Conservation (phyloP, 1,284 basidiomycete species). For the Microbotryum saponariae region DNA sequence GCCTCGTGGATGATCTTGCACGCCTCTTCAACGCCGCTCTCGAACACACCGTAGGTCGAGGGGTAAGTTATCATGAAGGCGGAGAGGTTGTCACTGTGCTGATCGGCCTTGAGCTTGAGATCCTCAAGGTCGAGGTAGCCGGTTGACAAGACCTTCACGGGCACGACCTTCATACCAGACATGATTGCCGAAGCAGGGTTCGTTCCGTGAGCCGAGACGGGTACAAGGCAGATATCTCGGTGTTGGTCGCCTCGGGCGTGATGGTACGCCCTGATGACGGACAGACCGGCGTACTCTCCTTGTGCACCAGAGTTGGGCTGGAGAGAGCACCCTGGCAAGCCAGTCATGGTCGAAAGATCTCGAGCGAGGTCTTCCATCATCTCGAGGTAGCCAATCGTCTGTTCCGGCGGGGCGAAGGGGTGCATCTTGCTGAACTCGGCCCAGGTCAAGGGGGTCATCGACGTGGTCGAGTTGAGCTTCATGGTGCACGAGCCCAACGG, state of each 20-base stretch:
- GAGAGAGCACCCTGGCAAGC: constrained; percentile 86
- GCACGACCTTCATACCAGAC: constrained; percentile 92
- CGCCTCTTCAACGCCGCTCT: constrained; percentile 73
- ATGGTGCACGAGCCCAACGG: constrained; percentile 67
- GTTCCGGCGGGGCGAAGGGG: constrained; percentile 84
- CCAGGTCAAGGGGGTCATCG: constrained; percentile 93
- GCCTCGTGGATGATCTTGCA: constrained; percentile 89
- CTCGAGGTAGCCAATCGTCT: constrained; percentile 77
- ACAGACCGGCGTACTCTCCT: constrained; percentile 90
- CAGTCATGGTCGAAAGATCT: constrained; percentile 88
- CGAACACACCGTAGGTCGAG: constrained; percentile 95
- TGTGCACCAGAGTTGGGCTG: constrained; percentile 97
- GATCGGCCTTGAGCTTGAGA: constrained; percentile 75
- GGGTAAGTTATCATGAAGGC: constrained; percentile 79
- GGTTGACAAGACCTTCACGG: constrained; percentile 78
- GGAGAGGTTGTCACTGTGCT: constrained; percentile 83
- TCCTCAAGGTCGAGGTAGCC: constrained; percentile 86
- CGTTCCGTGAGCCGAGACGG: constrained; percentile 90
- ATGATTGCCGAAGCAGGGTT: constrained; percentile 93
- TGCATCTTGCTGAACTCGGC: constrained; percentile 83
- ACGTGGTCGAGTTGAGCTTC: constrained; percentile 88
- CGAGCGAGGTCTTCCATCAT: constrained; percentile 84
- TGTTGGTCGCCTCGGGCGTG: constrained; percentile 76
- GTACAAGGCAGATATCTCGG: constrained; percentile 88
- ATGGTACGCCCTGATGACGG: constrained; percentile 89